A percentile compares a stretch with the other conserved stretches of the same genome.
These are phyloP conservation scores for Alternaria infectoria DNA, from an alignment of 2,329 filamentous ascomycete species.

Conservation along the genomic window DNA sequence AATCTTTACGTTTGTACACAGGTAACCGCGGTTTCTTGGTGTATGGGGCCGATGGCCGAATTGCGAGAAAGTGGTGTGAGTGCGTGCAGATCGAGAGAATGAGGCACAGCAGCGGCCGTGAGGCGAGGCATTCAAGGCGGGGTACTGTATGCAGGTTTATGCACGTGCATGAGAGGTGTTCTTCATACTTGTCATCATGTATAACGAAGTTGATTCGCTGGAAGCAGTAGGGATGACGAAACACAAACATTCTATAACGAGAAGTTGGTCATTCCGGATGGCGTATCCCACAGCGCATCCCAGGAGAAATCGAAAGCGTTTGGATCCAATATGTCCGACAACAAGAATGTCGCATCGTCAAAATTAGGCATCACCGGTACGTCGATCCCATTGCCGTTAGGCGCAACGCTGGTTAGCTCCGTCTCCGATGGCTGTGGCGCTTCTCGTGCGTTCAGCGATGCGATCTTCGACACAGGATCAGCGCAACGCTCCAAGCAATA, in stretches of 20 bases:
- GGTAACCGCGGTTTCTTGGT: too few species aligned
- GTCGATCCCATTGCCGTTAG: slow-evolving; percentile 8
- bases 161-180: neutral
- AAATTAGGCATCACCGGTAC: slow-evolving; percentile 22
- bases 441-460: slow-evolving; percentile 33
- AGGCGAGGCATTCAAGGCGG: neutral
- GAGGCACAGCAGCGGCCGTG: neutral
- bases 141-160: neutral
- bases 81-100: neutral
- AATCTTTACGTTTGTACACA: too few species aligned
- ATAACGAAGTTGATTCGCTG: neutral
- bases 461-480: slow-evolving; percentile 47
- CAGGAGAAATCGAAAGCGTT: slow-evolving; percentile 47
- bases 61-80: neutral
- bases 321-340: slow-evolving; percentile 42
- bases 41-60: too few species aligned
- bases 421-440: slow-evolving; percentile 25
- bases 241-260: slow-evolving; percentile 20
- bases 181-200: neutral
- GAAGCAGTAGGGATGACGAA: neutral
- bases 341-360: slow-evolving; percentile 36
- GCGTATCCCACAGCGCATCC: slow-evolving; percentile 47
- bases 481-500: slow-evolving; percentile 58
- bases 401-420: slow-evolving; percentile 18
- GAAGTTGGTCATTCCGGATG: slow-evolving; percentile 43